Base-by-base conservation (phyloP, 352 stramenopile genomes). In the Plasmopara muralis region DNA sequence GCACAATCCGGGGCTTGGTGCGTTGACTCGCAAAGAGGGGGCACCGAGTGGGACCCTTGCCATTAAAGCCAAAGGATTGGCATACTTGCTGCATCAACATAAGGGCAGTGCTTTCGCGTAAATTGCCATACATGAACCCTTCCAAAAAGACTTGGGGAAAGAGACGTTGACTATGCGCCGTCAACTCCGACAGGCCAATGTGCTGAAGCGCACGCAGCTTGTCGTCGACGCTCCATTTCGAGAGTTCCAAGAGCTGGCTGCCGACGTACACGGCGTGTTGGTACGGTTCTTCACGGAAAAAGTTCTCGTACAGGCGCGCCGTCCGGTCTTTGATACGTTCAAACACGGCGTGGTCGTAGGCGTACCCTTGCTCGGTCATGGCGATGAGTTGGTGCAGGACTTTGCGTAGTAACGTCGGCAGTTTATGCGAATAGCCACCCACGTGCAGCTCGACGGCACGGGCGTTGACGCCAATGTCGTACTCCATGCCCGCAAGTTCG, bases 341-440 rank as follows among this genome's bases (percentile, higher is more conserved):
- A 50, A 95, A 96, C 2, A 89, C 53, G 10, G 77, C 68, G 9
- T 81, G 60, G 14, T 79, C 66, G n/a, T 92, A 74, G 3, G 54
- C 47, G 46, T 88, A 81, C n/a, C 44, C 54, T 9, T 64, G 34
- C n/a, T 64, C 68, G 0, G 73, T 72, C 68, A 86, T 77, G 6
- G 54, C 61, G 30, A 77, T 47, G 53, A 87, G 62, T 15, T 72
- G 57, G 3, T 74, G 55, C 30, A 96, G 63, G 5, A 87, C 76
- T 40, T 91, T 77, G 16, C 82, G 64, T 0, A 96, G 57, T 38
- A 97, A 72, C 12, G 76, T 64, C n/a, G 80, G 62, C 5, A 95
- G 75, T 55, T 97, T 97, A 54, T 97, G 81, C 47, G 81, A 94
- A 69, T 93, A 97, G 6, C 89, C 89, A 28, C 74, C 81, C 0